A percentile compares a stretch with the other conserved stretches of the same genome.
These are phyloP conservation scores for Acaromyces ingoldii DNA, from an alignment of 1,284 basidiomycete species.

Conservation along the genomic window DNA sequence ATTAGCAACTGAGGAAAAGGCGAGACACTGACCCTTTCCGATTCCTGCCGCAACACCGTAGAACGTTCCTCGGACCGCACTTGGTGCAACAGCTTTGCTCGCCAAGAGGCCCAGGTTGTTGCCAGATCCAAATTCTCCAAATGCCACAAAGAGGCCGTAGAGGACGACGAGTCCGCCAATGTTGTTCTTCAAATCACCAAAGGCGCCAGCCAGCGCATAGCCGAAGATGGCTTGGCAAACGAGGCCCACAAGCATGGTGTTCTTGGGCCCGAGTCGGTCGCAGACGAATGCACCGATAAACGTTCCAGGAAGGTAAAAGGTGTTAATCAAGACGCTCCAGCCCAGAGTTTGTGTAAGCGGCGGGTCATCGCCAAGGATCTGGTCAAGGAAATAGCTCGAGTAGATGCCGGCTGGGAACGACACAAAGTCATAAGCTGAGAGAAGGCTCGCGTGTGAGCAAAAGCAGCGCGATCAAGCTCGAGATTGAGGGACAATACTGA, in stretches of 20 bases:
- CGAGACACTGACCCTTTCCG: background rate
- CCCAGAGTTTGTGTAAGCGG: conserved; percentile 16
- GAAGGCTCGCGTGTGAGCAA: background rate
- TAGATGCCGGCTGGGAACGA: conserved; percentile 62
- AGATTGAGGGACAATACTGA: background rate
- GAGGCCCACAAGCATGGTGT: conserved; percentile 40
- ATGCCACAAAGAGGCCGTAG: conserved; percentile 83
- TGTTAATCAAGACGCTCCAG: conserved; percentile 54
- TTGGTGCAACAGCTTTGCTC: conserved; percentile 20
- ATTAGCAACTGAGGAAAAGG: background rate
- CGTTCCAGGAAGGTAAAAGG: conserved; percentile 61
- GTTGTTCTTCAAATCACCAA: conserved; percentile 22
- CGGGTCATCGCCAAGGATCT: conserved; percentile 56
- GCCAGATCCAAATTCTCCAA: conserved; percentile 66
- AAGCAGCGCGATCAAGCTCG: background rate
- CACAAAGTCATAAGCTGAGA: conserved; percentile 33
- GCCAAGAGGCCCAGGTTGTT: conserved; percentile 45
- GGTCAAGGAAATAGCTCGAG: conserved; percentile 69
- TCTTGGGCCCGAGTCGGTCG: conserved; percentile 45
- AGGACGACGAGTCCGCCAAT: conserved; percentile 61
- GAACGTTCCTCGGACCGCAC: conserved; percentile 36
- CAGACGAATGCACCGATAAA: conserved; percentile 72
- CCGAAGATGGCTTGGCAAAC: conserved; percentile 53
- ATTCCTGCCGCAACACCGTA: conserved; percentile 48
- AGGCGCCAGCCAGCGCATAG: conserved; percentile 55